phyloP scores from a whole-genome alignment of 768 basidiomycete genomes.

The Artomyces pyxidatus region DNA sequence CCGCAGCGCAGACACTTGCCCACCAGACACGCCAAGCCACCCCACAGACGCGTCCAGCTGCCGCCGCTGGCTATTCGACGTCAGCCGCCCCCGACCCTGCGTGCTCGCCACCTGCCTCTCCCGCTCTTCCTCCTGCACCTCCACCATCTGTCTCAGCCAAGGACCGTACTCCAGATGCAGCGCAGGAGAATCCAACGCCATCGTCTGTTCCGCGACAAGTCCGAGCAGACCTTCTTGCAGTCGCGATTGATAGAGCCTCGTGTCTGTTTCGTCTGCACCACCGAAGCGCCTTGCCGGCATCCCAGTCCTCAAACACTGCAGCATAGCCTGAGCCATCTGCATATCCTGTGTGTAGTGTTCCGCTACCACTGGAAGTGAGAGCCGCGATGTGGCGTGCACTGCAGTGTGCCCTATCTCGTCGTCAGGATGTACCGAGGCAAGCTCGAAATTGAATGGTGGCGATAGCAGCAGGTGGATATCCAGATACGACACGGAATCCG shows the following conservation, averaged over 20 bases:
- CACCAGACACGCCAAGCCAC: constrained; percentile 31
- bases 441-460: not conserved
- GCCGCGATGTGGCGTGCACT: constrained; percentile 2
- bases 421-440: constrained; percentile 26
- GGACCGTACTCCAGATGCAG: constrained; percentile 67
- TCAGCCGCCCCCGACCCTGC: constrained; percentile 28
- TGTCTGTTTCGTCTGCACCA: not conserved
- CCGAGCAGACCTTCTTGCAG: constrained; percentile 36
- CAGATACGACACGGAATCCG: constrained; percentile 13
- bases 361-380: constrained; percentile 5
- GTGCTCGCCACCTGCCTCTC: constrained; percentile 13
- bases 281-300: too few relatives aligned
- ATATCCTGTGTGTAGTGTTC: constrained; percentile 13
- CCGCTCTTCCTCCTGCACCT: constrained; percentile 52
- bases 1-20: constrained; percentile 29
- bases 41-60: too few relatives aligned
- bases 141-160: constrained; percentile 55
- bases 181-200: constrained; percentile 28
- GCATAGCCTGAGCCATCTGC: constrained; percentile 1
- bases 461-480: constrained; percentile 10
- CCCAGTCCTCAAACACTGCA: not conserved
- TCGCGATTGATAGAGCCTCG: constrained; percentile 4
- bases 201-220: constrained; percentile 31
- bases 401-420: constrained; percentile 46
- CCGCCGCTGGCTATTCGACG: constrained; percentile 48